These are phyloP conservation scores for Marasmius tenuissimus DNA, from an alignment of 1,284 basidiomycete species.

Conservation along the genomic window DNA sequence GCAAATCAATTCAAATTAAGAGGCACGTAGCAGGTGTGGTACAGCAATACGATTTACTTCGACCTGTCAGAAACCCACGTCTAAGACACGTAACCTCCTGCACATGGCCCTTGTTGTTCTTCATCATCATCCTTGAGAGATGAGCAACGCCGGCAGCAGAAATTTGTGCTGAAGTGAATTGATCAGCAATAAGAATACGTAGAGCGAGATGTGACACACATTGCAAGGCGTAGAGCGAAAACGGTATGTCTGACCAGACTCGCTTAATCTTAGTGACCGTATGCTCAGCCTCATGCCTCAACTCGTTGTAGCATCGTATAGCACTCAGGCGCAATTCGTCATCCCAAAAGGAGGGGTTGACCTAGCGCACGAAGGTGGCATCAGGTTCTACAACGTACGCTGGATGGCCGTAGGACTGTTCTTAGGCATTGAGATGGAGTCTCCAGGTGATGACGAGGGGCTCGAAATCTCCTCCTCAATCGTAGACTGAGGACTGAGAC, in stretches of 20 bases:
- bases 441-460: slow-evolving; percentile 18
- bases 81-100: no score
- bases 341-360: slow-evolving; percentile 43
- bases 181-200: slow-evolving; percentile 10
- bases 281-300: slow-evolving; percentile 66
- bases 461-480: slow-evolving; percentile 68
- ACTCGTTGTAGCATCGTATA: slow-evolving; percentile 65
- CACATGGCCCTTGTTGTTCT: no score
- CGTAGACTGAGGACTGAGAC: slow-evolving; percentile 66
- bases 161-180: slow-evolving; percentile 46
- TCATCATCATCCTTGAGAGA: no score
- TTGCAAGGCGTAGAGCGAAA: slow-evolving; percentile 69
- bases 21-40: no score
- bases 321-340: slow-evolving; percentile 62
- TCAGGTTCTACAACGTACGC: slow-evolving; percentile 60
- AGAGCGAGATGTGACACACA: slow-evolving; percentile 44
- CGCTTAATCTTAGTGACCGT: slow-evolving; percentile 67
- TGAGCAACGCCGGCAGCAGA: no score
- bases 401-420: slow-evolving; percentile 37
- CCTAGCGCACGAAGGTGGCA: slow-evolving; percentile 44
- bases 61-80: no score
- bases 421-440: slow-evolving; percentile 27
- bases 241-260: slow-evolving; percentile 69
- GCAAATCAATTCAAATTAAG: no score
- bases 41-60: no score